A percentile compares a stretch with the other conserved stretches of the same genome.
phyloP scores from a whole-genome alignment of 176 grass and related monocot species.

The Musa itinerans region DNA sequence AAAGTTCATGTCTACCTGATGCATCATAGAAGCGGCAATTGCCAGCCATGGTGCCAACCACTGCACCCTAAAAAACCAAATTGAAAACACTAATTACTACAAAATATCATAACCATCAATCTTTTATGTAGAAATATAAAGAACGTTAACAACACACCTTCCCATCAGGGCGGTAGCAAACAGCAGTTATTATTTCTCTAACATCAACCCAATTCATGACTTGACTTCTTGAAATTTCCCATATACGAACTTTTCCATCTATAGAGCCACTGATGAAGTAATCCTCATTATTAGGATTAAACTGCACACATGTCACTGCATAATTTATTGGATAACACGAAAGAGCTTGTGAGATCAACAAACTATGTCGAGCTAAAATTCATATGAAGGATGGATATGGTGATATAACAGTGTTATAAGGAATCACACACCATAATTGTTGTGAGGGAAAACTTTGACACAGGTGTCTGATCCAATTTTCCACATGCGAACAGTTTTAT shows the following conservation, averaged over 20 bases:
- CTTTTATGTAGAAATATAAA: too few relatives aligned
- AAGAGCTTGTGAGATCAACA: slow-evolving; percentile 1
- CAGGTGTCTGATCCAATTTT: slow-evolving; percentile 51
- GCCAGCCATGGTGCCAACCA: slow-evolving; percentile 19
- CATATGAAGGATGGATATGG: slow-evolving; percentile 6
- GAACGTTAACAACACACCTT: not conserved
- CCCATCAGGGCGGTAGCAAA: slow-evolving; percentile 40
- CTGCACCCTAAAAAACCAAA: slow-evolving; percentile 5
- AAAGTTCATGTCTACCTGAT: slow-evolving; percentile 13
- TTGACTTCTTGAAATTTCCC: slow-evolving; percentile 53
- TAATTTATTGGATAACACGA: slow-evolving; percentile 8
- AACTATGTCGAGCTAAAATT: not conserved
- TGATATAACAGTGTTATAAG: slow-evolving; percentile 9
- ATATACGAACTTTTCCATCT: slow-evolving; percentile 82
- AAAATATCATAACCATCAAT: not conserved
- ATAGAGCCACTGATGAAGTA: slow-evolving; percentile 79
- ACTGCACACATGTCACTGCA: slow-evolving; percentile 88
- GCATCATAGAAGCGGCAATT: slow-evolving; percentile 27
- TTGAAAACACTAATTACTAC: not conserved
- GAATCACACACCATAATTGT: slow-evolving; percentile 51
- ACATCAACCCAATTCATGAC: slow-evolving; percentile 57
- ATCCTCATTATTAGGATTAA: slow-evolving; percentile 53
- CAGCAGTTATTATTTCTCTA: slow-evolving; percentile 79
- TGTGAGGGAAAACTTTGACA: slow-evolving; percentile 72
- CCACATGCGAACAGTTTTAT: slow-evolving; percentile 90